A percentile compares a stretch with the other conserved stretches of the same genome.
Evolutionary conservation across 768 basidiomycete genomes (phyloP).

Genomic region (Rhizopogon rudus): DNA sequence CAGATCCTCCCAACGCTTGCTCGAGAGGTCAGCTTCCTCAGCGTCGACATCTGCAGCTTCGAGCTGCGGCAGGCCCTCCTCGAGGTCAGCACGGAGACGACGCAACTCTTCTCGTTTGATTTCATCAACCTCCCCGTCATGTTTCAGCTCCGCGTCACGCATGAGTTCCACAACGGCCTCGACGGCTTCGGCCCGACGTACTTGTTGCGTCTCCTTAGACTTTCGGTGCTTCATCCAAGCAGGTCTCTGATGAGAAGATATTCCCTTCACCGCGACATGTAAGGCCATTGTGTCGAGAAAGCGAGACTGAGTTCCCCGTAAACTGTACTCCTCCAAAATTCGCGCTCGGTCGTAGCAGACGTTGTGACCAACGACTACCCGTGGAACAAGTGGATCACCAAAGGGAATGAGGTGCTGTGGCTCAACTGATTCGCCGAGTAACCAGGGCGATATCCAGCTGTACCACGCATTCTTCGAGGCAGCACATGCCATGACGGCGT

Average conservation of each 20-base stretch:
- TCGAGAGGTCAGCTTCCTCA: slow-evolving; percentile 36
- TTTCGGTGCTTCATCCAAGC: slow-evolving; percentile 89
- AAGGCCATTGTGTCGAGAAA: slow-evolving; percentile 95
- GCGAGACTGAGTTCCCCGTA: slow-evolving; percentile 62
- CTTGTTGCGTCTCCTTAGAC: slow-evolving; percentile 48
- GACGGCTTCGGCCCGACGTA: slow-evolving; percentile 58
- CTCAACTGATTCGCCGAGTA: slow-evolving; percentile 59
- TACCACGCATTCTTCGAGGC: slow-evolving; percentile 87
- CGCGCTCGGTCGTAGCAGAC: slow-evolving; percentile 91
- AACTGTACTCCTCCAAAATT: slow-evolving; percentile 75
- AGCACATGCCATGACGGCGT: slow-evolving; percentile 86
- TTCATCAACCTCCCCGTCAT: slow-evolving; percentile 35
- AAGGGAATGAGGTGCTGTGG: slow-evolving; percentile 69
- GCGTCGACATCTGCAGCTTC: slow-evolving; percentile 32
- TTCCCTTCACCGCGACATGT: slow-evolving; percentile 90
- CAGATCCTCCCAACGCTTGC: slow-evolving; percentile 86
- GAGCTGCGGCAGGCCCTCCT: slow-evolving; percentile 35
- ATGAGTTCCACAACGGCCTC: slow-evolving; percentile 55
- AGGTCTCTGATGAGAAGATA: slow-evolving; percentile 91
- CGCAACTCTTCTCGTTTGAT: slow-evolving; percentile 33
- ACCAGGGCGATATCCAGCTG: slow-evolving; percentile 93
- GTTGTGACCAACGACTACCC: slow-evolving; percentile 89
- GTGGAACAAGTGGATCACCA: slow-evolving; percentile 46
- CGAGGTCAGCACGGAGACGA: slow-evolving; percentile 30
- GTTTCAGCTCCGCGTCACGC: slow-evolving; percentile 32